These are phyloP conservation scores for Trichosanthes cucumerina DNA, from an alignment of 306 rosid species.

Conservation along the genomic window DNA sequence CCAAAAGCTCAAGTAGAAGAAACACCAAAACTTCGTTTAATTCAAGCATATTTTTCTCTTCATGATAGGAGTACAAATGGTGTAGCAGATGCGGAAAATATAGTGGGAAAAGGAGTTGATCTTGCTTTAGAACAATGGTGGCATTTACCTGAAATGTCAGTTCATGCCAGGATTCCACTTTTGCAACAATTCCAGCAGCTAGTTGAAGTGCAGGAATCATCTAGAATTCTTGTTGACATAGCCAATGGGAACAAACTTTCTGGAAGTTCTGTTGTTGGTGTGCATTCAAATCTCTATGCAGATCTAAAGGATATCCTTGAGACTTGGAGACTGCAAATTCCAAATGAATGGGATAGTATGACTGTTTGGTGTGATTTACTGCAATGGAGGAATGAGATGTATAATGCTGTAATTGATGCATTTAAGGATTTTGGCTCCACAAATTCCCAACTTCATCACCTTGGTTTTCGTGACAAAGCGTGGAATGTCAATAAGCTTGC, in stretches of 20 bases:
- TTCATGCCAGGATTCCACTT: conserved; percentile 93
- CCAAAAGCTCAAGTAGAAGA: conserved; percentile 99
- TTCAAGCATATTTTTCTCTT: conserved; percentile 85
- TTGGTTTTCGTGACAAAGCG: conserved; percentile 98
- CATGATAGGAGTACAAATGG: conserved; percentile 86
- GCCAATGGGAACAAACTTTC: conserved; percentile 72
- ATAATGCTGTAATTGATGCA: conserved; percentile 86
- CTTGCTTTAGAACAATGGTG: conserved; percentile 99
- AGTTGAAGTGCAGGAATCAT: conserved; percentile 97
- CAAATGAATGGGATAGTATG: conserved; percentile 98
- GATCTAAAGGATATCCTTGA: conserved; percentile 99
- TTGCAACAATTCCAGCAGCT: conserved; percentile 97
- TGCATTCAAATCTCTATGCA: conserved; percentile 82
- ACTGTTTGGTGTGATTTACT: conserved; percentile 95
- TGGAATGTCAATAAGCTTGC: conserved; percentile 99
- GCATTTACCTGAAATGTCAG: conserved; percentile 98
- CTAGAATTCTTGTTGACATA: conserved; percentile 72
- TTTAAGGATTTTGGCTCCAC: conserved; percentile 76
- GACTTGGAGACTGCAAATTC: conserved; percentile 98
- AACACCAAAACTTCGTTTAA: conserved; percentile 83
- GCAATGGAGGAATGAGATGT: conserved; percentile 99
- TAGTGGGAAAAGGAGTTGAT: conserved; percentile 87
- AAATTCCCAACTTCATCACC: conserved; percentile 88
- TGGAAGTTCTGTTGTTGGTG: conserved; percentile 66
- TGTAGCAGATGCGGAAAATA: conserved; percentile 84